Evolutionary conservation across 768 basidiomycete genomes (phyloP).

Genomic region (Suillus hirtellus): DNA sequence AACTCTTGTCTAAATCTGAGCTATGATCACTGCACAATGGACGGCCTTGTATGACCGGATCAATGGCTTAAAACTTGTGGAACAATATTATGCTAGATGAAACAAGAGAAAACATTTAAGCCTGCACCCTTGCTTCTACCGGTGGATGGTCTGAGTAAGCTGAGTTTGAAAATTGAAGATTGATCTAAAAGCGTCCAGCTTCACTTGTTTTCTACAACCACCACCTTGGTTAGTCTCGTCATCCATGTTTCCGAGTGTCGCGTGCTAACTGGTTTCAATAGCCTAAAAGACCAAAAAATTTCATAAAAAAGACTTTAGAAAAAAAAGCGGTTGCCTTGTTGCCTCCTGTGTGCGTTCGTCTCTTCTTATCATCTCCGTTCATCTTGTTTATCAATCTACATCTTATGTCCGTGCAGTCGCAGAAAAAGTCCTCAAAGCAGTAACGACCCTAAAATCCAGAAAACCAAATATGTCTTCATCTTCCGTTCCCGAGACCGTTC

Average conservation of each 20-base stretch:
- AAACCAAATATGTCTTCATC: constrained; percentile 62
- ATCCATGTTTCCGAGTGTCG: constrained; percentile 17
- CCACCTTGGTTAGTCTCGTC: constrained; percentile 59
- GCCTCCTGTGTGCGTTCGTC: constrained; percentile 60
- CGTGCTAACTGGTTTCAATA: constrained; percentile 30
- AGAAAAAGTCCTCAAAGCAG: constrained; percentile 90
- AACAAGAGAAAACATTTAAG: not conserved
- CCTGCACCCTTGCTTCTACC: not conserved
- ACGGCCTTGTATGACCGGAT: not conserved
- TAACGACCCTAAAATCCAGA: constrained; percentile 75
- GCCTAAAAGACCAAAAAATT: constrained; percentile 60
- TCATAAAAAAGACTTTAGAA: constrained; percentile 66
- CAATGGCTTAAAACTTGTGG: not conserved
- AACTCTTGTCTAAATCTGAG: constrained; percentile 1
- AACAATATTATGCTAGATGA: not conserved
- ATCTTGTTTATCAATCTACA: constrained; percentile 20
- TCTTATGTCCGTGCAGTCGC: constrained; percentile 39
- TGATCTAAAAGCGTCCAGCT: constrained; percentile 20
- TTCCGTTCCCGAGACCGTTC: constrained; percentile 53
- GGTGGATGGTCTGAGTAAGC: constrained; percentile 16
- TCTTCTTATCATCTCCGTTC: constrained; percentile 16
- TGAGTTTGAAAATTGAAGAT: constrained; percentile 43
- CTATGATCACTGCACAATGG: constrained; percentile 2
- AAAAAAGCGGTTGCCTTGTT: constrained; percentile 80
- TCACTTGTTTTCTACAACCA: constrained; percentile 54